These are phyloP conservation scores for Pichiaceae sp. DNA, from an alignment of 1,139 yeast genomes.

Conservation along the genomic window DNA sequence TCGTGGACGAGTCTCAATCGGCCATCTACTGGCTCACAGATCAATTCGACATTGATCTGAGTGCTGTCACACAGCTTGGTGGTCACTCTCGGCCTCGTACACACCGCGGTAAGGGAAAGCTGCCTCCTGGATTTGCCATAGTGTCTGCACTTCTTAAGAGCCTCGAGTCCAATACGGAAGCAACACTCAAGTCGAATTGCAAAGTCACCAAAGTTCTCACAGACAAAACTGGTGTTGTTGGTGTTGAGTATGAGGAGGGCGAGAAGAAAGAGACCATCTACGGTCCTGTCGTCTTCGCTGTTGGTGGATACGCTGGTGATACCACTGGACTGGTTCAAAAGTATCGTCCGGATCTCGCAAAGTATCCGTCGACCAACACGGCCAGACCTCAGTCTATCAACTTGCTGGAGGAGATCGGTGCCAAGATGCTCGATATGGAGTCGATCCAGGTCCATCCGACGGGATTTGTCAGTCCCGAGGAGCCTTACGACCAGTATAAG, in stretches of 20 bases:
- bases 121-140: constrained; percentile 84
- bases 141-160: constrained; percentile 56
- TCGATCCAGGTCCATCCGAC: constrained; percentile 85
- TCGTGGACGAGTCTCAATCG: constrained; percentile 37
- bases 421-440: constrained; percentile 65
- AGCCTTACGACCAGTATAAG: constrained; percentile 28
- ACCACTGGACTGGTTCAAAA: constrained; percentile 38
- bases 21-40: constrained; percentile 74
- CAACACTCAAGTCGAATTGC: constrained; percentile 43
- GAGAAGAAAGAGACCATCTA: constrained; percentile 12
- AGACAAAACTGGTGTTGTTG: constrained; percentile 30
- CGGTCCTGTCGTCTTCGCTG: constrained; percentile 66
- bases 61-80: constrained; percentile 15
- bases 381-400: constrained; percentile 79
- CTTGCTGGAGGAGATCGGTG: constrained; percentile 50
- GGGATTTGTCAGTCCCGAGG: constrained; percentile 46
- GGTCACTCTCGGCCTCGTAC: constrained; percentile 20
- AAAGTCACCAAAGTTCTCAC: constrained; percentile 50
- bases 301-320: constrained; percentile 68
- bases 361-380: constrained; percentile 69
- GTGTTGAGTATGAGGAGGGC: constrained; percentile 30
- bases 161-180: constrained; percentile 42
- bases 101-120: constrained; percentile 43
- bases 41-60: constrained; percentile 42
- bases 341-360: constrained; percentile 57